Percentiles rank a stretch among this genome's conserved stretches.
Evolutionary conservation across 306 rosid species (phyloP).

Genomic region (Oemleria cerasiformis): DNA sequence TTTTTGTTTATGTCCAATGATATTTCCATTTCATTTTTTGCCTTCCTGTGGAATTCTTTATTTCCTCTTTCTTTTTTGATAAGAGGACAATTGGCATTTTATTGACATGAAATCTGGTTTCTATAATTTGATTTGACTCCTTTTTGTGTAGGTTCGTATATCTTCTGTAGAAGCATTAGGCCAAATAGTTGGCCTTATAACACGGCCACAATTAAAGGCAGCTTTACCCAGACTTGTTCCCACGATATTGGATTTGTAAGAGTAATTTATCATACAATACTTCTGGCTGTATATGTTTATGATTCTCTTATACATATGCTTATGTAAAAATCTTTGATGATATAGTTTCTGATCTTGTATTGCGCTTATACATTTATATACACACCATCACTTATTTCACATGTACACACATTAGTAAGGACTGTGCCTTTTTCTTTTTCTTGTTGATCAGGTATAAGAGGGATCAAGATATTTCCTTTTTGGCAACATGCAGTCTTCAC

Average conservation of each 20-base stretch:
- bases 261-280: constrained; percentile 22
- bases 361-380: background rate
- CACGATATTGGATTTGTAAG: constrained; percentile 92
- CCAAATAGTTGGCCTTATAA: constrained; percentile 88
- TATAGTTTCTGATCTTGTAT: constrained; percentile 1
- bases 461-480: constrained; percentile 74
- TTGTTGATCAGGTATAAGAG: constrained; percentile 65
- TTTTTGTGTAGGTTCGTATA: constrained; percentile 57
- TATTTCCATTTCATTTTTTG: too few relatives aligned
- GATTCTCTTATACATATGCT: background rate
- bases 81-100: constrained; percentile 7
- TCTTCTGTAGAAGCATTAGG: constrained; percentile 92
- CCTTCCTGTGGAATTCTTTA: background rate
- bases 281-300: constrained; percentile 12
- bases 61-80: background rate
- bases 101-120: constrained; percentile 15
- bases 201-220: constrained; percentile 75
- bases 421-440: constrained; percentile 21
- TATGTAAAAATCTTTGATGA: constrained; percentile 2
- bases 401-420: constrained; percentile 4
- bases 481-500: constrained; percentile 87
- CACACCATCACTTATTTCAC: constrained; percentile 11
- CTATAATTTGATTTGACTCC: constrained; percentile 2
- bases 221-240: constrained; percentile 91
- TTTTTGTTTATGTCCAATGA: too few relatives aligned